Conservation (phyloP, 257 asterid genomes). For the Craterostigma plantagineum region DNA sequence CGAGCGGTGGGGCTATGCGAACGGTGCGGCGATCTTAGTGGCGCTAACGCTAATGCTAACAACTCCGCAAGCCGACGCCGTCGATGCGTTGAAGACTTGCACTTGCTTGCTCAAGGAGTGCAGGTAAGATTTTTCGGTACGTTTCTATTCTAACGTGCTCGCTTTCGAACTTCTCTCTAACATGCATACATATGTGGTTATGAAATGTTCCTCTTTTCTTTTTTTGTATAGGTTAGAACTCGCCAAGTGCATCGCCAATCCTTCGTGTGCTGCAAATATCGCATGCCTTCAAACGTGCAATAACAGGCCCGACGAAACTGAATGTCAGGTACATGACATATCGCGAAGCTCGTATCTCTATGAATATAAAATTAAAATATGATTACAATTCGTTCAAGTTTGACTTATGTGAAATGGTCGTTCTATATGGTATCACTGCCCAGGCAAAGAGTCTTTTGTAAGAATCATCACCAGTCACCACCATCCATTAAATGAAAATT, state of each 20-base stretch:
- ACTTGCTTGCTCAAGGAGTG: constrained; percentile 82
- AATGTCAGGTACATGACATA: constrained; percentile 62
- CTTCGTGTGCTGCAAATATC: constrained; percentile 86
- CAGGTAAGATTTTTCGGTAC: constrained; percentile 35
- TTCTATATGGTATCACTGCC: no score
- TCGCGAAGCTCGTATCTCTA: no score
- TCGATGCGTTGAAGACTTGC: constrained; percentile 79
- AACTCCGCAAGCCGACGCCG: constrained; percentile 71
- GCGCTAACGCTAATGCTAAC: constrained; percentile 29
- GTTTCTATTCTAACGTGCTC: background rate
- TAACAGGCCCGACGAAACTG: constrained; percentile 89
- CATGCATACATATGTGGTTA: no score
- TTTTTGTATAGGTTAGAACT: constrained; percentile 65
- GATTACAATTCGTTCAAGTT: no score
- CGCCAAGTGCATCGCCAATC: constrained; percentile 76
- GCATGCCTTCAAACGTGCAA: constrained; percentile 96
- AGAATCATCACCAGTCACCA: no score
- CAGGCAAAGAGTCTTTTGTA: no score
- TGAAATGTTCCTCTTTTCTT: no score
- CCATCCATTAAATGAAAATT: no score
- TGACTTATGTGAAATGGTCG: no score
- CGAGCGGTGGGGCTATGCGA: constrained; percentile 43
- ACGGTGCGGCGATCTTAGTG: constrained; percentile 34
- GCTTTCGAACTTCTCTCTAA: background rate
- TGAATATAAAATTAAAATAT: no score